Percentiles rank a stretch among this genome's conserved stretches.
Conservation (phyloP, 495 filamentous ascomycete genomes). For the Rostrohypoxylon terebratum region DNA sequence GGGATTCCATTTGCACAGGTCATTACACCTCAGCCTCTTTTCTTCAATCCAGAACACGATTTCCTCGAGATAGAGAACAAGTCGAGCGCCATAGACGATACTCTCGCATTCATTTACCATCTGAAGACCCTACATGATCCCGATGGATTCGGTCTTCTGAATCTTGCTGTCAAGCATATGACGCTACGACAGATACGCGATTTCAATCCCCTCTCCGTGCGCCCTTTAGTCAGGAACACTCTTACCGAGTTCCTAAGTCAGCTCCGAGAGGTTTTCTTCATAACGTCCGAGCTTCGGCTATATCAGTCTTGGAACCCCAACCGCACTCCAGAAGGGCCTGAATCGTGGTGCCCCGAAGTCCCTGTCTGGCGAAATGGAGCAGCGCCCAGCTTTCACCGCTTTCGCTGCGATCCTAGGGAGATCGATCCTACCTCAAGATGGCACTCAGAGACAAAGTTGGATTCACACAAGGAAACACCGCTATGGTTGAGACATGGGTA, state of each 20-base stretch:
- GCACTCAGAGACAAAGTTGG: background rate
- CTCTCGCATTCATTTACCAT: background rate
- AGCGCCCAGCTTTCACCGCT: background rate
- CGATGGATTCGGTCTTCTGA: background rate
- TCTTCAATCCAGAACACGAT: slow-evolving; percentile 3
- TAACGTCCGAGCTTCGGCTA: background rate
- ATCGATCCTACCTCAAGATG: background rate
- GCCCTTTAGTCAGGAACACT: background rate
- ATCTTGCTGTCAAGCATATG: background rate
- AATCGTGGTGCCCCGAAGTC: background rate
- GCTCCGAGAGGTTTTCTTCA: background rate
- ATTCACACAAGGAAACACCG: no score
- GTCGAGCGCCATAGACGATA: background rate
- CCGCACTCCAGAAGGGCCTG: no score
- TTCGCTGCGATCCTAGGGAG: background rate
- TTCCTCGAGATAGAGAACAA: background rate
- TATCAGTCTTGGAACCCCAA: no score
- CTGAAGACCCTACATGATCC: background rate
- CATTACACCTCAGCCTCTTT: background rate
- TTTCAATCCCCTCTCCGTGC: background rate
- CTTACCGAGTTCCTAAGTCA: background rate
- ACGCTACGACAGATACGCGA: no score
- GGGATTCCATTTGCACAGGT: background rate
- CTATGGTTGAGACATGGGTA: no score
- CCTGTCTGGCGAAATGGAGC: background rate